Conservation (phyloP, 2,329 filamentous ascomycete species). For the Albophoma yamanashiensis region DNA sequence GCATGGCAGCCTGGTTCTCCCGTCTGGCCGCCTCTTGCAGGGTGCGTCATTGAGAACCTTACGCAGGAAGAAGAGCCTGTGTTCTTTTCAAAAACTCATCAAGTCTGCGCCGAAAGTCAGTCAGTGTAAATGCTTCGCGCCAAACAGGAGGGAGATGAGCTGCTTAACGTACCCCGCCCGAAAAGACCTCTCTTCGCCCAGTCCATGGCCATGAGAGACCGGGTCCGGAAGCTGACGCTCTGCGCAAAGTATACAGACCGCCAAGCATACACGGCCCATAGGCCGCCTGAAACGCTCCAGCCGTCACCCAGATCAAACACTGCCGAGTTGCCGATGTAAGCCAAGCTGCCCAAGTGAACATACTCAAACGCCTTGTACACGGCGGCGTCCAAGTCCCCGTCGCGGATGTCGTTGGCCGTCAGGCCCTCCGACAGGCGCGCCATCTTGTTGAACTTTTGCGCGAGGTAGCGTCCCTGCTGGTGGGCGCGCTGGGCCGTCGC, state of each 20-base stretch:
- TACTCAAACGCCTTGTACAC: conserved; percentile 95
- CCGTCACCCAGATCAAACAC: conserved; percentile 83
- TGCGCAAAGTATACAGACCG: conserved; percentile 94
- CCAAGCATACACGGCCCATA: conserved; percentile 95
- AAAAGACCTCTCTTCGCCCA: conserved; percentile 97
- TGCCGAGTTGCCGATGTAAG: conserved; percentile 93
- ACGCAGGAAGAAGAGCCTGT: neutral
- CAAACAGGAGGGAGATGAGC: too few species aligned
- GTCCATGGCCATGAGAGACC: conserved; percentile 88
- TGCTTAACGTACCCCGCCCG: conserved; percentile 67
- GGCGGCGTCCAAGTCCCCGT: conserved; percentile 85
- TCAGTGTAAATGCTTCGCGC: neutral
- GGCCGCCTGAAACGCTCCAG: conserved; percentile 66
- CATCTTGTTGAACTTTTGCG: conserved; percentile 87
- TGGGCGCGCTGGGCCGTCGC: conserved; percentile 94
- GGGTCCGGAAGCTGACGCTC: conserved; percentile 85
- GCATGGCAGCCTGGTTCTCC: neutral
- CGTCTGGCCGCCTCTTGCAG: neutral
- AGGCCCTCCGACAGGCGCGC: conserved; percentile 68
- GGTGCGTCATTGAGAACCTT: too few species aligned
- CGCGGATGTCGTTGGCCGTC: conserved; percentile 66
- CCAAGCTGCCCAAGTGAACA: conserved; percentile 78
- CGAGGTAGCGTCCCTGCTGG: conserved; percentile 90
- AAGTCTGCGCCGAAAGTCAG: conserved; percentile 26
- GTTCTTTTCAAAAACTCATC: conserved; percentile 34